A percentile compares a stretch with the other conserved stretches of the same genome.
These are phyloP conservation scores for Fraxinus paxiana DNA, from an alignment of 305 asterid genomes.

Conservation along the genomic window DNA sequence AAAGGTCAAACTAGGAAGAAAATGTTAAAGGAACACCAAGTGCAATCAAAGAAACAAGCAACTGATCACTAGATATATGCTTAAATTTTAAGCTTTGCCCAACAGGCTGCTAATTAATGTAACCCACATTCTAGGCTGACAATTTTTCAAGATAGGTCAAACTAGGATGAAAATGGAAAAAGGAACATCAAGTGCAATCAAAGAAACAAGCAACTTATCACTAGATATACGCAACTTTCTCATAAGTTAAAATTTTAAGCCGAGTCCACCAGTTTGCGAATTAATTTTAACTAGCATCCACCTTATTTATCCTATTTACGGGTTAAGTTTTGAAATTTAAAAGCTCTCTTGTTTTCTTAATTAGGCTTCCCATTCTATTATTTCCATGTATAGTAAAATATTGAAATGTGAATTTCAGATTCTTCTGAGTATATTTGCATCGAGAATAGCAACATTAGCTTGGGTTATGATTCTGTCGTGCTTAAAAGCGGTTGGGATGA, in stretches of 20 bases:
- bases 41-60: background rate
- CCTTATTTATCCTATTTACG: background rate
- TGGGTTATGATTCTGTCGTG: slow-evolving; percentile 67
- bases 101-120: background rate
- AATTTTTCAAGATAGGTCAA: background rate
- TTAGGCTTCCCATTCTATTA: background rate
- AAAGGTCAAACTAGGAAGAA: background rate
- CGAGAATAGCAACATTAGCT: slow-evolving; percentile 83
- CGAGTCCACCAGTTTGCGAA: background rate
- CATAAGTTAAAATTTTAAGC: background rate
- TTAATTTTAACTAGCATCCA: background rate
- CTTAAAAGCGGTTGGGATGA: slow-evolving; percentile 99
- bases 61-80: background rate
- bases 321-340: background rate
- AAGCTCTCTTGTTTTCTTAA: background rate
- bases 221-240: background rate
- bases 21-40: background rate
- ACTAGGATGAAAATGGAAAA: background rate
- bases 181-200: background rate
- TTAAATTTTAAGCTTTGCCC: background rate
- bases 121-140: background rate
- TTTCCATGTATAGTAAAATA: background rate
- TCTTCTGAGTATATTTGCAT: slow-evolving; percentile 79
- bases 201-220: background rate
- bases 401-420: slow-evolving; percentile 46